phyloP scores from a whole-genome alignment of 176 grass and related monocot species.

The maize (Zea mays) region Zm-B73-REFERENCE-NAM-5.0 NC_050097.1:188984501-188985000 shows the following conservation, averaged over 20 bases:
- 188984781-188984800: too few species aligned
- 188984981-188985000: too few species aligned
- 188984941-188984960: too few species aligned
- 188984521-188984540: neutral
- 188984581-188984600: conserved; percentile 59
- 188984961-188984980: too few species aligned
- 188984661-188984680: conserved; percentile 50
- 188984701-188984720: conserved; percentile 52
- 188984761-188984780: neutral
- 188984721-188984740: neutral
- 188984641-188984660: conserved; percentile 44
- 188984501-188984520: too few species aligned
- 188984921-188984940: too few species aligned
- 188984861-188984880: too few species aligned
- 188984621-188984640: conserved; percentile 64
- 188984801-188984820: too few species aligned
- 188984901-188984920: too few species aligned
- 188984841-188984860: too few species aligned
- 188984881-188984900: too few species aligned
- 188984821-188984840: too few species aligned
- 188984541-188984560: conserved; percentile 43
- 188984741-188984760: neutral
- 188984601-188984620: conserved; percentile 60
- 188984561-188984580: conserved; percentile 61
- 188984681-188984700: conserved; percentile 55